Base-by-base conservation (phyloP, 257 asterid genomes). In the Eustoma russellianum region DNA sequence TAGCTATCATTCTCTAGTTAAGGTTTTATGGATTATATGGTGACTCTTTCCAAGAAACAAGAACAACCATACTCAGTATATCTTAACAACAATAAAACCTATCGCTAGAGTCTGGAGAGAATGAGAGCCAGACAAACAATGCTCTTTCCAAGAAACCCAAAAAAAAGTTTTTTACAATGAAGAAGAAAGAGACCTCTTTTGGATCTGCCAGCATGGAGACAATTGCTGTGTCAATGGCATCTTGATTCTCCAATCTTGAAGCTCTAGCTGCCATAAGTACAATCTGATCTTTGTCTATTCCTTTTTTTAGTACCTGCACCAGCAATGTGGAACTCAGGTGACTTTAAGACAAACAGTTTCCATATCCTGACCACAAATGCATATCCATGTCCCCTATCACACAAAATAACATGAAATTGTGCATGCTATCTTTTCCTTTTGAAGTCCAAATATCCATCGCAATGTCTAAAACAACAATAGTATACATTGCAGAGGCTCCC, bases 191-290 rank as follows among this genome's bases (percentile, higher is more conserved):
- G 56, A 74, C 79, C 79, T 74, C 75, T 52, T 65, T 74, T 44
- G 79, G 73, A 51, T 69, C 75, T 5, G 73, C 60, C 49, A 74
- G 56, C 72, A 69, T 74, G 55, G 75, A 71, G 14, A 69, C 79
- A 44, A 74, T 74, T 50, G 73, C 69, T 38, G 65, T 40, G 57
- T 74, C 79, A 41, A 74, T 74, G 35, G 79, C 76, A 65, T 74
- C 79, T 62, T 69, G 79, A 54, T 74, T 74, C 56, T 74, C 79
- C n/a, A 66, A 7, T 60, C 79, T 67, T 12, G 79, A 65, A 45
- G 79, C 75, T 55, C 79, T 61, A 38, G 79, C 79, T 13, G 70
- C 79, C 64, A 74, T 66, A 13, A 74, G 52, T 33, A 74, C 62
- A 50, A 74, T 49, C 5, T 55, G 41, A 24, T 74, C 79, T 45